Base-by-base conservation (phyloP, 192 early-diverging fungal species). In the Glomus cerebriforme region DNA sequence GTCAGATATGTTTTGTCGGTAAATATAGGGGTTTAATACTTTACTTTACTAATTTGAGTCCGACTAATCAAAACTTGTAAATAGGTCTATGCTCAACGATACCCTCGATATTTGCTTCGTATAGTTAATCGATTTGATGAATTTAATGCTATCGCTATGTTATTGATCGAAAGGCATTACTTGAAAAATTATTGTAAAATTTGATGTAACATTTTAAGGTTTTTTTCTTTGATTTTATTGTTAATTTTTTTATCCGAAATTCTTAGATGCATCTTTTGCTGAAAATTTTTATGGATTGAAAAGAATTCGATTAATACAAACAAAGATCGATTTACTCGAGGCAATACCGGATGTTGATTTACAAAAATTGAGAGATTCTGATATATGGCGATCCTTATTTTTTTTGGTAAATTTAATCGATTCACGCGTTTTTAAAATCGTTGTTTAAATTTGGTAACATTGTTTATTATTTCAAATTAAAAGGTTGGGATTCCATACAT, bases 261-360 rank as follows among this genome's bases (percentile, higher is more conserved):
- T 39, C 17, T 22, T 80, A 92, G 91, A 90, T 65, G 92, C 86
- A 1, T 94, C 94, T 15, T 95, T 95, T 82, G 89, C 94, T n/a
- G 96, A 98, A 83, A 92, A 94, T 83, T 97, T 98, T 85, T 98
- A 98, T 83, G 95, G 95, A 6, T 81, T 93, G 29, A 95, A 94
- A 83, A 85, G 96, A 68, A 90, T 91, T 29, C 86, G 90, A 7
- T 76, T 2, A 35, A 35, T 74, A 35, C 58, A 71, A 58, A 27
- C 26, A 29, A 73, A 79, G 2, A 59, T 79, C 9, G 47, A 77
- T 13, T 63, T 80, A 34, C 72, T 60, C 10, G 49, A 79, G 3
- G 74, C 63, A 10, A 37, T 32, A 24, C 62, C 81, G 2, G 60
- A 82, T 31, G 70, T 78, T 22, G 80, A 83, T 75, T 84, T 84